Percentiles rank a stretch among this genome's conserved stretches.
Conservation (phyloP, 495 filamentous ascomycete genomes). For the Xylaria nigripes region DNA sequence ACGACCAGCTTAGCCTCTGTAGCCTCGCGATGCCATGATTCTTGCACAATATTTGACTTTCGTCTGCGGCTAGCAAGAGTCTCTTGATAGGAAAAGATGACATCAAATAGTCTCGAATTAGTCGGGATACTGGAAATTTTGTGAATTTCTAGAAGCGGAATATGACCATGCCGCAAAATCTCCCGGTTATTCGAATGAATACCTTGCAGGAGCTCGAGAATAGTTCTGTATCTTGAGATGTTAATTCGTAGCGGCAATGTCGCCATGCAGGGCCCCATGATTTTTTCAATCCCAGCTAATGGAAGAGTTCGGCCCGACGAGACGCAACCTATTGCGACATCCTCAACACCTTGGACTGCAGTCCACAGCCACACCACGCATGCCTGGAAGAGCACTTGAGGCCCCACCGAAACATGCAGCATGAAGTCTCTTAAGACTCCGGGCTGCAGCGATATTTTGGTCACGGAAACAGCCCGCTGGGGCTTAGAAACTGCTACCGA, state of each 20-base stretch:
- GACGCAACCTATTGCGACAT: constrained; percentile 67
- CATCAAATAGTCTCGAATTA: constrained; percentile 52
- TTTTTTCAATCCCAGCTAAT: constrained; percentile 55
- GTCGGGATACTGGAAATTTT: constrained; percentile 42
- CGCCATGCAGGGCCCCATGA: constrained; percentile 64
- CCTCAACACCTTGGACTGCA: constrained; percentile 51
- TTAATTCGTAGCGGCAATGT: constrained; percentile 60
- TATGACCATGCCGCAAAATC: constrained; percentile 47
- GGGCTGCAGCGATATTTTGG: constrained; percentile 21
- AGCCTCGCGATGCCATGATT: constrained; percentile 51
- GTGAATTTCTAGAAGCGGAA: constrained; percentile 62
- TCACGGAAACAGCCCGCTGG: constrained; percentile 7
- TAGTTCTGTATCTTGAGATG: constrained; percentile 35
- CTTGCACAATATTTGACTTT: constrained; percentile 27
- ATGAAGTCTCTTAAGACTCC: constrained; percentile 9
- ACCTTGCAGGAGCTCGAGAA: constrained; percentile 49
- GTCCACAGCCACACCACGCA: constrained; percentile 58
- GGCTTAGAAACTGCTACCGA: constrained; percentile 9
- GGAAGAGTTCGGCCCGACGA: constrained; percentile 67
- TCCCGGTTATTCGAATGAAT: constrained; percentile 54
- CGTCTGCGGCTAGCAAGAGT: constrained; percentile 39
- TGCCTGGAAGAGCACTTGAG: constrained; percentile 64
- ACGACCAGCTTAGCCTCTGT: constrained; percentile 66
- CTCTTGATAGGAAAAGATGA: constrained; percentile 72
- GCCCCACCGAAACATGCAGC: constrained; percentile 17